Base-by-base conservation (phyloP, 768 basidiomycete species). In the Galerina sulciceps region DNA sequence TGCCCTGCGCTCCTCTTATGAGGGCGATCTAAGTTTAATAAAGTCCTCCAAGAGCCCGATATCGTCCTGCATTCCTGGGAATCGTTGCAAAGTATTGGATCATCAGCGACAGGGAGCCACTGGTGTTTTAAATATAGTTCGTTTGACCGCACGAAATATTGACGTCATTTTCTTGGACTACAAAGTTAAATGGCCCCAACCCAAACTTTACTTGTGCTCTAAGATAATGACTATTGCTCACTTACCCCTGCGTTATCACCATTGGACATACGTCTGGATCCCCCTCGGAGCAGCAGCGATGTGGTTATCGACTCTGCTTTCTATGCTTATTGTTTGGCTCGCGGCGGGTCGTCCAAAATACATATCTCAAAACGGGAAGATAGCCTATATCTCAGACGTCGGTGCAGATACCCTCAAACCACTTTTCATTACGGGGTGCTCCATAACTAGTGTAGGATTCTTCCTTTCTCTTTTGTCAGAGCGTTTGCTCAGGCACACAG, bases 331-430 rank as follows among this genome's bases (percentile, higher is more conserved):
- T 54, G 85, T 84, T 26, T 93, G 89, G 89, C 77, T 87, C 20
- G 84, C 84, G 9, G 76, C 79, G n/a, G 88, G 89, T 17, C 75
- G 81, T 31, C 88, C 85, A 9, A 77, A 77, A 66, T 87, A 87
- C 63, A 77, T 77, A 14, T 81, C 86, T 13, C 77, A 81, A 69
- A 79, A 85, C 37, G 81, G 81, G 18, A 70, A 71, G 1, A 83
- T 91, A 51, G 84, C 85, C n/a, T 91, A 88, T 71, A 91, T 93
- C 47, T 90, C 89, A 41, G 90, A 93, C 65, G 73, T 92, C 36
- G 90, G 87, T n/a, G 90, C 91, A 17, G 81, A 81, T 62, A 76
- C 80, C 51, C 75, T 93, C 43, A 92, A 93, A 68, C 91, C 91
- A 3, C 79, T 93, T 37, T 93, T 93, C 65, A 76, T 93, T 49